Conservation (phyloP, 805 yeast species). For the Kodamaea hsintzibuensis region DNA sequence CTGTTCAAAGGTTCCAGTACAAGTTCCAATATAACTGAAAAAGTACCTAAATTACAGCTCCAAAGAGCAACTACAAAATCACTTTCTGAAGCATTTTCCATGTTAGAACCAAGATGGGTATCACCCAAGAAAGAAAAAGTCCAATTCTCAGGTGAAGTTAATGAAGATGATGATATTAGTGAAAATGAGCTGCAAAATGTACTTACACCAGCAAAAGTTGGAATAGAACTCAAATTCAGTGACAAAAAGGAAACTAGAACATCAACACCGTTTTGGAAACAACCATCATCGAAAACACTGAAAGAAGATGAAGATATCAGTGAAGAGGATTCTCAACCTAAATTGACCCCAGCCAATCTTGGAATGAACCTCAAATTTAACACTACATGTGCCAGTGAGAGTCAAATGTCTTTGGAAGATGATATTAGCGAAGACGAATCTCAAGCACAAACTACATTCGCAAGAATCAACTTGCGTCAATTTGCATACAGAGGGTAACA, state of each 20-base stretch:
- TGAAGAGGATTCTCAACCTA: constrained; percentile 10
- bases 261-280: background rate
- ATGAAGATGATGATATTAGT: constrained; percentile 12
- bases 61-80: background rate
- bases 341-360: background rate
- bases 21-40: background rate
- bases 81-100: background rate
- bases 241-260: background rate
- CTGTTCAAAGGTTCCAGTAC: constrained; percentile 18
- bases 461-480: constrained; percentile 9
- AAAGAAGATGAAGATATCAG: constrained; percentile 12
- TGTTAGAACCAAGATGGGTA: background rate
- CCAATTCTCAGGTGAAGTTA: background rate
- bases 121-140: background rate
- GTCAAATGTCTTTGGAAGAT: constrained; percentile 6
- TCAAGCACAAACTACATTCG: constrained; percentile 4
- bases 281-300: background rate
- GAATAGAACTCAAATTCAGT: background rate
- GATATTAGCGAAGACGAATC: constrained; percentile 12
- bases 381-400: background rate
- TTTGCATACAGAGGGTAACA: constrained; percentile 21
- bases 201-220: background rate
- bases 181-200: constrained; percentile 9
- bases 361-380: background rate
- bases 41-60: background rate